These are phyloP conservation scores for Psilocybe azurescens DNA, from an alignment of 768 basidiomycete species.

Conservation along the genomic window DNA sequence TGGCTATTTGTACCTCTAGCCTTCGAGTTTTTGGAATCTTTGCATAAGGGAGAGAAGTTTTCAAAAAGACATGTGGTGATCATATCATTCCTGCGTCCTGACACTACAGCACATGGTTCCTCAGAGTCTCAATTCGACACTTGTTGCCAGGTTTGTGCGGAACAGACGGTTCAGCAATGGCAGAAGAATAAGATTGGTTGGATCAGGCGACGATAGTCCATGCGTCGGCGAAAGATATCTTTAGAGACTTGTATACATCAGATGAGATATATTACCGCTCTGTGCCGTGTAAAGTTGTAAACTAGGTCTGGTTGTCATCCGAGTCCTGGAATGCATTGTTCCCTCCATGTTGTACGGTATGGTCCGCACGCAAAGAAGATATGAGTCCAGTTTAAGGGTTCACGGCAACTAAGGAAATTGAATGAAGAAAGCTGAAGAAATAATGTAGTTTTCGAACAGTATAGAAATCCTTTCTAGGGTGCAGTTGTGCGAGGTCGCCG, in stretches of 20 bases:
- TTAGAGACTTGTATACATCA: slow-evolving; percentile 10
- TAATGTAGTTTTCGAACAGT: too few species aligned
- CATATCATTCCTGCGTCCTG: background rate
- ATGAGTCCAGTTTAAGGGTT: too few species aligned
- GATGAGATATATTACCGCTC: background rate
- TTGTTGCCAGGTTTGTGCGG: slow-evolving; percentile 5
- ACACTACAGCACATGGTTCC: slow-evolving; percentile 12
- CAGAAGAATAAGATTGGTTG: slow-evolving; percentile 4
- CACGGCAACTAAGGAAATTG: too few species aligned
- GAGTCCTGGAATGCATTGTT: background rate
- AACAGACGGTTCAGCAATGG: slow-evolving; percentile 9
- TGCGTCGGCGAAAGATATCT: slow-evolving; percentile 16
- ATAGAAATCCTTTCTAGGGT: too few species aligned
- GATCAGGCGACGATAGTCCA: slow-evolving; percentile 25
- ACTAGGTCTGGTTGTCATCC: background rate
- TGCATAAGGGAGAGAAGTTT: slow-evolving; percentile 1
- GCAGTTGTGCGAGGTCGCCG: background rate
- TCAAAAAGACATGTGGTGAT: slow-evolving; percentile 7
- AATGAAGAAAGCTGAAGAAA: too few species aligned
- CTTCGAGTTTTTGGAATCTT: background rate
- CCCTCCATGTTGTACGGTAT: background rate
- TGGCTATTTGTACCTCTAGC: slow-evolving; percentile 21
- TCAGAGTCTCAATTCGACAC: background rate
- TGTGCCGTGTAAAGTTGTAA: background rate
- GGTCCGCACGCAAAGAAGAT: background rate